Evolutionary conservation across 2,329 filamentous ascomycete genomes (phyloP).

Genomic region (Fusarium subglutinans): DNA sequence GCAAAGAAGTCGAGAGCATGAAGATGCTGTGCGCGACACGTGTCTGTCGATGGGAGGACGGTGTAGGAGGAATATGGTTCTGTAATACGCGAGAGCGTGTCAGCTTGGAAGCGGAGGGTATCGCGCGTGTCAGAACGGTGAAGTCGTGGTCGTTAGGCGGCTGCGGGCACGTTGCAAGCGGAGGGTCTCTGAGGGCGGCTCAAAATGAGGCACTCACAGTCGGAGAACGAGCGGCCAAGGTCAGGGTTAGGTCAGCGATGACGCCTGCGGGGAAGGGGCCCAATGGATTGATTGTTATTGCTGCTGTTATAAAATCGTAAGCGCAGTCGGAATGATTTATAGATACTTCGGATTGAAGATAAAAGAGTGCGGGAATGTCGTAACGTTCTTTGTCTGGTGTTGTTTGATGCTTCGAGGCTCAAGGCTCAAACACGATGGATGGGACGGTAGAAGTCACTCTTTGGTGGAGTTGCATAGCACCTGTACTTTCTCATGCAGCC

Average conservation of each 20-base stretch:
- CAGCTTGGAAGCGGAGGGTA: conserved; percentile 30
- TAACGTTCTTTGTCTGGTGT: conserved; percentile 38
- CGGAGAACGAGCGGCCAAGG: conserved; percentile 42
- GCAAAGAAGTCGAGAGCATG: conserved; percentile 51
- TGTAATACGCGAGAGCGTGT: conserved; percentile 33
- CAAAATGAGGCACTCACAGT: conserved; percentile 51
- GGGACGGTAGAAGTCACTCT: conserved; percentile 48
- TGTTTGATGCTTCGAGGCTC: conserved; percentile 37
- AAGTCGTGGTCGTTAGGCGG: conserved; percentile 29
- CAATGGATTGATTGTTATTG: conserved; percentile 28
- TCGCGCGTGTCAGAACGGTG: conserved; percentile 33
- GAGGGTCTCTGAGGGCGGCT: conserved; percentile 44
- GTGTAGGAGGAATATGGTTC: conserved; percentile 16
- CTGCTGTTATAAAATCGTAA: conserved; percentile 19
- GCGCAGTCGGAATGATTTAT: conserved; percentile 13
- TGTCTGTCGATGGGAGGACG: conserved; percentile 40
- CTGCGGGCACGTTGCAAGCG: conserved; percentile 40
- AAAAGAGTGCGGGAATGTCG: conserved; percentile 16
- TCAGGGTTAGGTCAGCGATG: conserved; percentile 53
- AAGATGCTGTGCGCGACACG: conserved; percentile 47
- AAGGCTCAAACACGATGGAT: conserved; percentile 27
- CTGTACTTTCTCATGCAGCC: conserved; percentile 48
- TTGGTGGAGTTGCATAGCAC: conserved; percentile 46
- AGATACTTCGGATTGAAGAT: conserved; percentile 15
- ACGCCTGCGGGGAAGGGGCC: conserved; percentile 46